phyloP scores from a whole-genome alignment of 345 rosid species.

The Salix purpurea region DNA sequence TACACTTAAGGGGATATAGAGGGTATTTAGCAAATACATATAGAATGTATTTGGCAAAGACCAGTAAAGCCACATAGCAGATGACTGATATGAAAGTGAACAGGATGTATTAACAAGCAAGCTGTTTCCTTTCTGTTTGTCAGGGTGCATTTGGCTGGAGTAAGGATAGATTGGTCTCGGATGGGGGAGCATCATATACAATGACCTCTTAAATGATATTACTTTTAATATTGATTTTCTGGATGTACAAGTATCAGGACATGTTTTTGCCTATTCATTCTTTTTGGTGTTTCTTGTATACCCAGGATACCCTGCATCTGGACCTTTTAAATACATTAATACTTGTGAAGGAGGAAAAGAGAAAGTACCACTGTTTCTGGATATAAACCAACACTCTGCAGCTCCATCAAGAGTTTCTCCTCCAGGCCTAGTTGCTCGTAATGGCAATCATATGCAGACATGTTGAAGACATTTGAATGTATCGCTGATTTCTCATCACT shows the following conservation, averaged over 20 bases:
- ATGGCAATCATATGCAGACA: slow-evolving; percentile 26
- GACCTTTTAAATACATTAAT: neutral
- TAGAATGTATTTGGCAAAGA: neutral
- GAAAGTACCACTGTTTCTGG: slow-evolving; percentile 46
- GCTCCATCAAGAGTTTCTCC: slow-evolving; percentile 44
- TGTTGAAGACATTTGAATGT: slow-evolving; percentile 9
- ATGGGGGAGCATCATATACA: neutral
- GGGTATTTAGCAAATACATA: neutral
- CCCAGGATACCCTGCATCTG: neutral
- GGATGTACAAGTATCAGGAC: neutral
- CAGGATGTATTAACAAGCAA: neutral
- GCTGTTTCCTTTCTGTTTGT: neutral
- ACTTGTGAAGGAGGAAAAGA: neutral
- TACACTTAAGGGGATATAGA: neutral
- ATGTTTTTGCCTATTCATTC: neutral
- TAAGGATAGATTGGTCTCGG: neutral
- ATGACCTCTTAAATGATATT: neutral
- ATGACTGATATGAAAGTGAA: neutral
- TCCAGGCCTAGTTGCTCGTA: slow-evolving; percentile 38
- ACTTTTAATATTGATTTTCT: neutral
- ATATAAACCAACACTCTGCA: slow-evolving; percentile 46
- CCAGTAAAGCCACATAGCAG: neutral
- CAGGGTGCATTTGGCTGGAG: neutral
- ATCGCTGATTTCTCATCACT: slow-evolving; percentile 12
- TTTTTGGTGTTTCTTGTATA: neutral